Percentiles rank a stretch among this genome's conserved stretches.
Conservation (phyloP, 202 grass and related monocot genomes). For the Alloteropsis angusta region DNA sequence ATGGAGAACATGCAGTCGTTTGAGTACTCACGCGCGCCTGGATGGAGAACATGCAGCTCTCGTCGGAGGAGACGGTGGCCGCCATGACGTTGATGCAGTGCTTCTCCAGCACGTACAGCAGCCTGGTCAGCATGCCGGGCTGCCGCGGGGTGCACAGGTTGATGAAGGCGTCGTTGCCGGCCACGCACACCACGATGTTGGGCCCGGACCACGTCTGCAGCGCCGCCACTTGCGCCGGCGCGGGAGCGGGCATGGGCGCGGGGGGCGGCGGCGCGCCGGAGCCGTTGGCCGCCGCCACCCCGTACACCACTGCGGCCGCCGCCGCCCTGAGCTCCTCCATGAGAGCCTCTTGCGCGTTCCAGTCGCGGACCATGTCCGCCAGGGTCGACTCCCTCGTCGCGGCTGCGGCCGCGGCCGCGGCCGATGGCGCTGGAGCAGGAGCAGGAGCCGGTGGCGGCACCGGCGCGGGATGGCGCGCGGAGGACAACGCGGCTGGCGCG, state of each 20-base stretch:
- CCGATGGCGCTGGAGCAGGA: too few relatives aligned
- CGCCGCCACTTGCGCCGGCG: neutral
- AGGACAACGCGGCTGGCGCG: neutral
- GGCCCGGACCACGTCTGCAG: constrained; percentile 55
- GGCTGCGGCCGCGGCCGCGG: neutral
- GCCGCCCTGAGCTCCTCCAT: neutral
- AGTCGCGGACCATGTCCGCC: constrained; percentile 21
- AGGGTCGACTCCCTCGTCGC: constrained; percentile 17
- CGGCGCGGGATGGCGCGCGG: neutral
- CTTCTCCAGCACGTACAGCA: constrained; percentile 37
- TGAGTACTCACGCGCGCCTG: constrained; percentile 35
- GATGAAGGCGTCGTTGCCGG: constrained; percentile 39
- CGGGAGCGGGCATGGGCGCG: neutral
- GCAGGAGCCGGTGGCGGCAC: neutral
- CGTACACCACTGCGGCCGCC: neutral
- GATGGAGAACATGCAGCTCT: constrained; percentile 30
- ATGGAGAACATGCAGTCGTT: neutral
- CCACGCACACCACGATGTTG: constrained; percentile 45
- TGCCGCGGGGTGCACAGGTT: constrained; percentile 24
- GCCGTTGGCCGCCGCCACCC: too few relatives aligned
- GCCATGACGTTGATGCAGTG: constrained; percentile 36
- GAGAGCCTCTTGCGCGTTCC: neutral
- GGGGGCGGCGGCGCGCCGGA: too few relatives aligned
- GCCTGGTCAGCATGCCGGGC: constrained; percentile 1
- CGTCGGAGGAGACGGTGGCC: constrained; percentile 17